Evolutionary conservation across 2,329 filamentous ascomycete genomes (phyloP).

Genomic region (Aspergillus brasiliensis): DNA sequence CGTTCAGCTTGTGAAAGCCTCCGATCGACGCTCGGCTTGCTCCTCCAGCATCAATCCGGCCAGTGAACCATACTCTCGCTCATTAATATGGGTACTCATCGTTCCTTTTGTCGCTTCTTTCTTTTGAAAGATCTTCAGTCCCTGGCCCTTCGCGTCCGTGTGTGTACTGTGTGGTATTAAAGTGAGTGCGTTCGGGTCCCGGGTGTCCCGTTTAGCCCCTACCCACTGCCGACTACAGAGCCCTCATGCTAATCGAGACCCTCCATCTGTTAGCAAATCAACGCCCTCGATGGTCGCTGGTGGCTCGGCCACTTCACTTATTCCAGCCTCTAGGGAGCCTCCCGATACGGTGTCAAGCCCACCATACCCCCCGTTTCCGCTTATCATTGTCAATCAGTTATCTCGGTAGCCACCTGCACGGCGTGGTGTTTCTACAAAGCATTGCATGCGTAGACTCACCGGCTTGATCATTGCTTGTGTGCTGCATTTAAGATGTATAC

Average conservation of each 20-base stretch:
- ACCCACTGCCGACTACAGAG: background rate
- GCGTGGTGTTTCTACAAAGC: background rate
- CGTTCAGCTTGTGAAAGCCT: background rate
- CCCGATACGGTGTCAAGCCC: background rate
- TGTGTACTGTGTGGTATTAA: background rate
- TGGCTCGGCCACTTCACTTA: background rate
- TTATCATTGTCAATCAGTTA: background rate
- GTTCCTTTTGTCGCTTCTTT: background rate
- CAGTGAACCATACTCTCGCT: background rate
- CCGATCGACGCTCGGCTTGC: background rate
- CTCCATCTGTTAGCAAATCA: background rate
- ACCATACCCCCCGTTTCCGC: background rate
- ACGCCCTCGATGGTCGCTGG: background rate
- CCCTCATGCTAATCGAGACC: background rate
- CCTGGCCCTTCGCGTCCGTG: background rate
- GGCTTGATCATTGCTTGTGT: background rate
- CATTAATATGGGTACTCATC: background rate
- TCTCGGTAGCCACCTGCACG: background rate
- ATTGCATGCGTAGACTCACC: background rate
- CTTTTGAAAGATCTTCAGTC: background rate
- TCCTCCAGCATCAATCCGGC: background rate
- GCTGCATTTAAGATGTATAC: background rate
- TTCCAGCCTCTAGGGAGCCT: background rate
- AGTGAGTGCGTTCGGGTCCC: background rate
- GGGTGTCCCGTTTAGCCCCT: background rate